Evolutionary conservation across 1,284 basidiomycete genomes (phyloP).

Genomic region (Ganoderma sp.): DNA sequence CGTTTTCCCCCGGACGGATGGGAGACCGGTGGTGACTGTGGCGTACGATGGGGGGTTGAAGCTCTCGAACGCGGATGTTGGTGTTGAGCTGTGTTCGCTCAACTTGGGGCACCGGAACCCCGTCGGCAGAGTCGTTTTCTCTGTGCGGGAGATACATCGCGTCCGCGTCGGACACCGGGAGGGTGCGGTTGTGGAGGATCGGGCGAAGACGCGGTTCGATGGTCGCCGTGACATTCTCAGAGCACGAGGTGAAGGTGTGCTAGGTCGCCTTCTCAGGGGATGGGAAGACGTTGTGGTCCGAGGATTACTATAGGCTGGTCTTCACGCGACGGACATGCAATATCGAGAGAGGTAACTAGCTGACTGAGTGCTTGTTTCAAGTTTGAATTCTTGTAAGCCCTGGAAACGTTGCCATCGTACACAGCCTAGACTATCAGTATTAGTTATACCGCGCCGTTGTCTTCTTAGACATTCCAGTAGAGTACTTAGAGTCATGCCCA

Average conservation of each 20-base stretch:
- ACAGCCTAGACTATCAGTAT: no score
- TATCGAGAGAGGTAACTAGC: not conserved
- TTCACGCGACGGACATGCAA: not conserved
- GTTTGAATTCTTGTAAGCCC: no score
- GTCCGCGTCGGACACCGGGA: not conserved
- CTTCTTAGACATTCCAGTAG: no score
- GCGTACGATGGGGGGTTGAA: not conserved
- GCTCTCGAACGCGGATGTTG: not conserved
- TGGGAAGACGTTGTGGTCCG: conserved; percentile 2
- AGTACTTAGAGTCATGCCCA: no score
- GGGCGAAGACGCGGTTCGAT: conserved; percentile 1
- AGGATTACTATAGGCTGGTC: not conserved
- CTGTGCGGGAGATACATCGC: not conserved
- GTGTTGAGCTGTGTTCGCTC: not conserved
- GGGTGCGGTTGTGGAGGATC: conserved; percentile 4
- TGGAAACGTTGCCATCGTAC: no score
- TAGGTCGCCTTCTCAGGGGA: not conserved
- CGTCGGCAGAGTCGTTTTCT: not conserved
- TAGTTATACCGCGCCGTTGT: no score
- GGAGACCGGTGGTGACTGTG: not conserved
- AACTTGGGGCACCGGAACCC: not conserved
- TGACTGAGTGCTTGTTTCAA: no score
- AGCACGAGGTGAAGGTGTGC: not conserved
- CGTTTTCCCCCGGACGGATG: not conserved
- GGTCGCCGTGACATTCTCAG: not conserved